A percentile compares a stretch with the other conserved stretches of the same genome.
Evolutionary conservation across 2,329 filamentous ascomycete species (phyloP).

Genomic region (Cladosporium sp.): DNA sequence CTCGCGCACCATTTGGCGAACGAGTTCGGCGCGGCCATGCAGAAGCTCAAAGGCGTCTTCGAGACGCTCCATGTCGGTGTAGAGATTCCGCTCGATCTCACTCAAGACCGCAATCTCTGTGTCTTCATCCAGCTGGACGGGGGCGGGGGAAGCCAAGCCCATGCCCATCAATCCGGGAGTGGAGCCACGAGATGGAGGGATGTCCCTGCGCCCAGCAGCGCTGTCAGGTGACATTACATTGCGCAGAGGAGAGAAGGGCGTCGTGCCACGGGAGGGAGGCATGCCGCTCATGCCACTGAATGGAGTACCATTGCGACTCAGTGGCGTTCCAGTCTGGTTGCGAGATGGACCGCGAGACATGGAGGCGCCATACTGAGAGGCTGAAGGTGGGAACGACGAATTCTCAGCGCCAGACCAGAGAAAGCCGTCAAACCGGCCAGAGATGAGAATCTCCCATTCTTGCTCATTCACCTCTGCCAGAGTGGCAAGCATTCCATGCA

Average conservation of each 20-base stretch:
- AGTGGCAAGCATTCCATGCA: constrained; percentile 85
- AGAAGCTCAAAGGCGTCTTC: constrained; percentile 92
- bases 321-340: constrained; percentile 45
- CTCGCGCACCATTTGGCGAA: constrained; percentile 76
- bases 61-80: constrained; percentile 87
- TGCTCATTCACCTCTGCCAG: constrained; percentile 82
- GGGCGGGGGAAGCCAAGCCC: constrained; percentile 47
- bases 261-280: constrained; percentile 50
- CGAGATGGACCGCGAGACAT: constrained; percentile 38
- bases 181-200: constrained; percentile 36
- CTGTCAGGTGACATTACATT: constrained; percentile 28
- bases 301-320: constrained; percentile 51
- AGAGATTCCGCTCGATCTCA: constrained; percentile 91
- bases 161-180: constrained; percentile 35
- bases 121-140: constrained; percentile 89
- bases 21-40: constrained; percentile 79
- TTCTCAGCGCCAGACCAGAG: constrained; percentile 87
- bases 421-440: constrained; percentile 93
- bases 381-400: constrained; percentile 37
- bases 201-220: constrained; percentile 20
- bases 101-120: constrained; percentile 86
- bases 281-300: constrained; percentile 59
- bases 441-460: constrained; percentile 96
- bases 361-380: constrained; percentile 29
- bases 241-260: constrained; percentile 45